Percentiles rank a stretch among this genome's conserved stretches.
Evolutionary conservation across 768 basidiomycete genomes (phyloP).

Genomic region (Cyathus striatus): DNA sequence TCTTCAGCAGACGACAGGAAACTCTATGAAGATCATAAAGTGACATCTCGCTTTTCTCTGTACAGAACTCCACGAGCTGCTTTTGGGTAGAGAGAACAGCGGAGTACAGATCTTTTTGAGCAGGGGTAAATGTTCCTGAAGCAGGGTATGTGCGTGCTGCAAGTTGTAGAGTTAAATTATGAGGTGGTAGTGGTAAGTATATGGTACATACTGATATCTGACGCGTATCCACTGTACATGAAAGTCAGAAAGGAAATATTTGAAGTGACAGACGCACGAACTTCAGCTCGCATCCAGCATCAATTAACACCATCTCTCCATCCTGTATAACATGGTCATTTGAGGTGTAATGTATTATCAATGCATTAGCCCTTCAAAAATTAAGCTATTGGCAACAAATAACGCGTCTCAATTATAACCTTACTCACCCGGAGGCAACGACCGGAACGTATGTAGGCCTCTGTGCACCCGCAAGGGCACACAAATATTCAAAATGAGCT

Average conservation of each 20-base stretch:
- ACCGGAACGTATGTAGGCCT: constrained; percentile 97
- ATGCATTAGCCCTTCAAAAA: constrained; percentile 71
- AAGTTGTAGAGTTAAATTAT: constrained; percentile 5
- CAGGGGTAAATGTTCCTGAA: constrained; percentile 69
- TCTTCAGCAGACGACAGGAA: constrained; percentile 60
- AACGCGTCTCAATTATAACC: too few species aligned
- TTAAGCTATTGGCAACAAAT: too few species aligned
- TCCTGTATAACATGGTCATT: constrained; percentile 76
- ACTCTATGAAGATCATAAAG: constrained; percentile 74
- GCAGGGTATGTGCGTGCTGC: constrained; percentile 86
- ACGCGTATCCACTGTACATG: constrained; percentile 73
- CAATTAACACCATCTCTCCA: constrained; percentile 78
- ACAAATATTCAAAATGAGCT: constrained; percentile 89
- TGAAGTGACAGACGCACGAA: constrained; percentile 23
- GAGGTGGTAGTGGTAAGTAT: constrained; percentile 1
- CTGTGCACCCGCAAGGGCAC: constrained; percentile 73
- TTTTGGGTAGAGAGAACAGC: constrained; percentile 75
- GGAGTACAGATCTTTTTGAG: constrained; percentile 83
- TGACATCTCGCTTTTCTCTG: constrained; percentile 48
- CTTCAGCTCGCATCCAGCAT: constrained; percentile 94
- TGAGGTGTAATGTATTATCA: constrained; percentile 91
- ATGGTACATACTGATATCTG: constrained; percentile 77
- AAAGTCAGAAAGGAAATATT: constrained; percentile 2
- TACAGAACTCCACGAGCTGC: constrained; percentile 55
- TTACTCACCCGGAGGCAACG: constrained; percentile 84